Evolutionary conservation across 1,139 yeast genomes (phyloP), one percentile per base, ranked within the genome.

Genomic region (Keqinozyma sinolaborantium): DNA sequence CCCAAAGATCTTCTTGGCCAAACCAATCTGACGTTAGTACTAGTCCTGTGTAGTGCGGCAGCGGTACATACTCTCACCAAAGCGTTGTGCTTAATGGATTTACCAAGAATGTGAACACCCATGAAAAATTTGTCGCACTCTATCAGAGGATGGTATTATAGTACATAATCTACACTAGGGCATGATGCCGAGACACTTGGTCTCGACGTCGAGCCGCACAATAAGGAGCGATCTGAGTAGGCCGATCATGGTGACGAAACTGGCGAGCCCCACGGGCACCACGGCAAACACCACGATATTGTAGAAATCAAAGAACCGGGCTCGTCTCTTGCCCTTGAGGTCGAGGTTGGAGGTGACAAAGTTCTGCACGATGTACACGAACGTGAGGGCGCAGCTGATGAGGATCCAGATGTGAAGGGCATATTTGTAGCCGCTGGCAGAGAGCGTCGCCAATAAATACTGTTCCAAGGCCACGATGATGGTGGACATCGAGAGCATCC

Each of bases 231-330:
- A 77, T 40, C 97, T 64, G 19, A 88, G 60, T 30, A 90, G 60
- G 0, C 90, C 94, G 18, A 88, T 66, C 95, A 90, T 87, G 4
- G 97, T 88, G 16, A 90, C 60, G 48, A 92, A 92, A 47, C 97
- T 86, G 3, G 98, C 97, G 39, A 92, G 50, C 0, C 98, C 98
- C 15, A 92, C 90, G 0, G 98, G 98, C 4, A 92, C 96, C 32
- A 92, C 97, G 1, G 97, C 97, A 64, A 86, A 92, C 1, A 92
- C 97, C 1, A 85, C 90, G 30, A 92, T 84, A 45, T 85, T 87
- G 56, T 88, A 84, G 37, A 82, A 67, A 50, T 83, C 88, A 42
- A 92, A 77, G 41, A 88, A 84, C 33, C 90, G 60, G 27, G 74
- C 70, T 20, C 69, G 51, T 35, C 56, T 48, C 32, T 63, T 63